Evolutionary conservation across 2,329 filamentous ascomycete species (phyloP).

Genomic region (Colletotrichum incanum): DNA sequence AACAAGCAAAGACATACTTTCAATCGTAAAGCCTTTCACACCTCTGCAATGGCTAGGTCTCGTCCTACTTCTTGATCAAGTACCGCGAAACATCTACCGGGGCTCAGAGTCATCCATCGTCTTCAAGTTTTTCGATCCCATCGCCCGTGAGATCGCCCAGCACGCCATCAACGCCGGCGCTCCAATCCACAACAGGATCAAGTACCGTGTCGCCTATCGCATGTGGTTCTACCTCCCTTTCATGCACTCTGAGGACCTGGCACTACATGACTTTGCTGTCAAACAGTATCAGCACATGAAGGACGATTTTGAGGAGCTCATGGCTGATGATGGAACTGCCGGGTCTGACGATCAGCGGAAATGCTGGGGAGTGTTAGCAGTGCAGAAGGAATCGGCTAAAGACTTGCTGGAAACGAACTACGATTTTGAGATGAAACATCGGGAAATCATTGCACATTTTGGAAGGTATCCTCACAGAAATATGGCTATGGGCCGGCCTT

Average conservation of each 20-base stretch:
- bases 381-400: slow-evolving; percentile 48
- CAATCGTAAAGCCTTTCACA: slow-evolving; percentile 46
- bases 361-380: slow-evolving; percentile 49
- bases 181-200: slow-evolving; percentile 48
- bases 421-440: slow-evolving; percentile 62
- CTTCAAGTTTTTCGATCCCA: slow-evolving; percentile 71
- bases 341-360: slow-evolving; percentile 47
- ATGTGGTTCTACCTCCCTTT: slow-evolving; percentile 74
- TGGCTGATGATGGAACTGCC: slow-evolving; percentile 47
- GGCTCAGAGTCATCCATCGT: slow-evolving; percentile 59
- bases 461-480: slow-evolving; percentile 75
- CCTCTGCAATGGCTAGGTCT: slow-evolving; percentile 63
- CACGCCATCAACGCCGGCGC: slow-evolving; percentile 54
- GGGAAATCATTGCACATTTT: slow-evolving; percentile 66
- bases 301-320: slow-evolving; percentile 53
- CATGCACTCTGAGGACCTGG: slow-evolving; percentile 70
- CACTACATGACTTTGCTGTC: slow-evolving; percentile 59
- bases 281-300: slow-evolving; percentile 51
- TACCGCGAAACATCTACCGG: slow-evolving; percentile 75
- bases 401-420: slow-evolving; percentile 46
- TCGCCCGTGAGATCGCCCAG: slow-evolving; percentile 62
- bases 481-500: slow-evolving; percentile 62
- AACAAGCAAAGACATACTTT: slow-evolving; percentile 51
- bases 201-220: slow-evolving; percentile 58
- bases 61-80: slow-evolving; percentile 73